phyloP scores from a whole-genome alignment of 2,329 filamentous ascomycete species.

The Claviceps purpurea region DNA sequence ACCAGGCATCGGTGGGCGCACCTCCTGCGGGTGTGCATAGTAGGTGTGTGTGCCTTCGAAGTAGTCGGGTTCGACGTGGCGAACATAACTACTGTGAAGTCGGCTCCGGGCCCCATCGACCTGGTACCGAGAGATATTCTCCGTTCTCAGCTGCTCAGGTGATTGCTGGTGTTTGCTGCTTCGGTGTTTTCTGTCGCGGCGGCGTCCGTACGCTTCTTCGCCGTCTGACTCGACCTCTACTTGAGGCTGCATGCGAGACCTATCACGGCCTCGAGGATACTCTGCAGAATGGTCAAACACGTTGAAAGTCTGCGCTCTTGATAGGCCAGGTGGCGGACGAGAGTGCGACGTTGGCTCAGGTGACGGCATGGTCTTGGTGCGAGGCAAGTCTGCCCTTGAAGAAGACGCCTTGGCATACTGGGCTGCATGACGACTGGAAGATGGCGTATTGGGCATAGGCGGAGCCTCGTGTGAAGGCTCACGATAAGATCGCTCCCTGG shows the following conservation, averaged over 20 bases:
- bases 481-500: conserved; percentile 18
- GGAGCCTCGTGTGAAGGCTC: conserved; percentile 19
- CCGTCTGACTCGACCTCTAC: conserved; percentile 20
- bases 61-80: conserved; percentile 13
- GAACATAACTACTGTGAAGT: conserved; percentile 15
- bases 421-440: conserved; percentile 16
- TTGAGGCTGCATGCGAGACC: conserved; percentile 24
- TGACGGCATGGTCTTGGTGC: conserved; percentile 23
- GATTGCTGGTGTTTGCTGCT: conserved; percentile 22
- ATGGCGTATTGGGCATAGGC: conserved; percentile 16
- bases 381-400: conserved; percentile 17
- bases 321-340: conserved; percentile 16
- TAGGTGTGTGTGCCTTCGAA: conserved; percentile 9
- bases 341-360: conserved; percentile 13
- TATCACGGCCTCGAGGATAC: conserved; percentile 22
- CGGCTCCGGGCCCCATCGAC: conserved; percentile 17
- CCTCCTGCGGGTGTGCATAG: conserved; percentile 15
- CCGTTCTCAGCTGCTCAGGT: conserved; percentile 15
- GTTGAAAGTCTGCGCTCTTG: conserved; percentile 22
- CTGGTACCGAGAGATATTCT: conserved; percentile 16
- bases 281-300: conserved; percentile 12
- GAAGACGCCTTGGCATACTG: conserved; percentile 14
- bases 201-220: conserved; percentile 20
- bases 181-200: conserved; percentile 21
- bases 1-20: conserved; percentile 16